Percentiles rank a stretch among this genome's conserved stretches.
These are phyloP conservation scores for Myxozyma mucilagina DNA, from an alignment of 805 yeast species.

Conservation along the genomic window DNA sequence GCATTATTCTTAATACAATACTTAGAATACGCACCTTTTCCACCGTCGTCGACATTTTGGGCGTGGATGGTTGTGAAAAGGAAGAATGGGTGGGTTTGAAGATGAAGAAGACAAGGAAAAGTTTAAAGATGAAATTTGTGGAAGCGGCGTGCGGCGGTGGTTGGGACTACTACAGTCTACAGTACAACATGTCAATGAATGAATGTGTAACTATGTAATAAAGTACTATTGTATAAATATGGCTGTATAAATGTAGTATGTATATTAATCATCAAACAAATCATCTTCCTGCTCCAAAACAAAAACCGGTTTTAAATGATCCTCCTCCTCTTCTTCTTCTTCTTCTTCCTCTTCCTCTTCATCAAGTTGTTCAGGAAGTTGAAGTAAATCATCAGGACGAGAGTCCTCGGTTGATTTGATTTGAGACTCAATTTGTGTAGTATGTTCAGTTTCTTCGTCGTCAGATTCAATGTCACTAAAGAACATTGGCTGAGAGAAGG, in stretches of 20 bases:
- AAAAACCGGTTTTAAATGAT: neutral
- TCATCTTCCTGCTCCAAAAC: neutral
- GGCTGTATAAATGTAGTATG: neutral
- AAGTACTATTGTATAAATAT: neutral
- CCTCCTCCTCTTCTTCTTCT: neutral
- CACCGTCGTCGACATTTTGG: conserved; percentile 62
- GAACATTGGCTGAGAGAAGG: conserved; percentile 6
- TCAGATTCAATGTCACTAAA: neutral
- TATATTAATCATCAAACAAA: neutral
- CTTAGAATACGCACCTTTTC: conserved; percentile 46
- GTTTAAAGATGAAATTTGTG: no score
- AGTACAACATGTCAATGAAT: no score
- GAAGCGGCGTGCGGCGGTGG: no score
- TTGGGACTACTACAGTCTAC: no score
- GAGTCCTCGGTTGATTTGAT: neutral
- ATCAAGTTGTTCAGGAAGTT: neutral
- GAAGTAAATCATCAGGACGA: no score
- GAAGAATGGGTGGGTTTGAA: no score
- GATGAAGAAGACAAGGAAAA: no score
- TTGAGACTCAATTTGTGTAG: neutral
- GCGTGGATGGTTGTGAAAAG: neutral
- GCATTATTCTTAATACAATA: neutral
- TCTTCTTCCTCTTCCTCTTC: neutral
- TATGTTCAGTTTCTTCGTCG: neutral
- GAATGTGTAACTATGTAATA: no score